A percentile compares a stretch with the other conserved stretches of the same genome.
Evolutionary conservation across 1,284 basidiomycete species (phyloP).

Genomic region (Ustilago tritici): DNA sequence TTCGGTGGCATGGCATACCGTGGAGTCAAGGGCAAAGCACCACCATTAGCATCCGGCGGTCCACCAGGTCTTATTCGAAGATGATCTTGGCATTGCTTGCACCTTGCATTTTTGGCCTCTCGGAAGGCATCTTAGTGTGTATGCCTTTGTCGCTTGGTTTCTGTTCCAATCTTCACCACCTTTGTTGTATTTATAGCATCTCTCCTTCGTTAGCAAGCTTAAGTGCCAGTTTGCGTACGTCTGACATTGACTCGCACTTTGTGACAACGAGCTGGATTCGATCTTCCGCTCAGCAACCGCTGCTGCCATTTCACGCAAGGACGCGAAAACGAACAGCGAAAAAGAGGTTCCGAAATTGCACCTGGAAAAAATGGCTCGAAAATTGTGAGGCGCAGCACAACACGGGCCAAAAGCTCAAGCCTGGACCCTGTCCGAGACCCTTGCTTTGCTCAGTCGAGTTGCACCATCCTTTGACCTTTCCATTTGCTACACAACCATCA

Average conservation of each 20-base stretch:
- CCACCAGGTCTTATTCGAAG: slow-evolving; percentile 30
- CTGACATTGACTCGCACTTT: neutral
- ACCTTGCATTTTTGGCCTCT: neutral
- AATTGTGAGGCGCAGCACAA: neutral
- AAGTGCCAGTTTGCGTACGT: neutral
- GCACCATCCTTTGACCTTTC: neutral
- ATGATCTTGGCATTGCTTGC: slow-evolving; percentile 5
- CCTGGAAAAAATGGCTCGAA: neutral
- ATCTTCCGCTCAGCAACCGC: no score
- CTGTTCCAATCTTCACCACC: slow-evolving; percentile 10
- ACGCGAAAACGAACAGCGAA: neutral
- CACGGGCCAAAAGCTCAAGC: slow-evolving; percentile 19
- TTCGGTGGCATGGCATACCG: slow-evolving; percentile 50
- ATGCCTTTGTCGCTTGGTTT: neutral
- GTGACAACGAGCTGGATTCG: no score
- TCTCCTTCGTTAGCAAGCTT: neutral
- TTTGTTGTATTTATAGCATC: slow-evolving; percentile 39
- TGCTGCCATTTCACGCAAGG: neutral
- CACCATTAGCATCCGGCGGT: slow-evolving; percentile 36
- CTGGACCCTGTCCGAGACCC: slow-evolving; percentile 36
- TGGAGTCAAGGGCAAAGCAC: slow-evolving; percentile 44
- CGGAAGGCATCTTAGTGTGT: neutral
- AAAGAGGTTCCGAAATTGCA: neutral
- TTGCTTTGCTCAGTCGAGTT: neutral
- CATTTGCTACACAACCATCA: neutral